Evolutionary conservation across 2,329 filamentous ascomycete genomes (phyloP).

Genomic region (Claviceps spartinae): DNA sequence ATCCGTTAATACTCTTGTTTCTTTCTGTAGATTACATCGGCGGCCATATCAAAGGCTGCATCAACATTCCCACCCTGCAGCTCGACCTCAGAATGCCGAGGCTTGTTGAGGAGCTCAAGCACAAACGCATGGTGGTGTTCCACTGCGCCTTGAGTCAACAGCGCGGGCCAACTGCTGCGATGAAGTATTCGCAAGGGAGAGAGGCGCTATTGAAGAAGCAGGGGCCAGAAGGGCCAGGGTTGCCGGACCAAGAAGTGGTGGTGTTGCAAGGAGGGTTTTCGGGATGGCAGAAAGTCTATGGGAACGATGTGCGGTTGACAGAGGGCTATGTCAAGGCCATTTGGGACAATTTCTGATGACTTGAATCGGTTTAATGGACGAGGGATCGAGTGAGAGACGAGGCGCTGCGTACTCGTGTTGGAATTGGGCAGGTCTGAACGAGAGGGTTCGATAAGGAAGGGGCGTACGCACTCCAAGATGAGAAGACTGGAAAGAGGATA

Average conservation of each 20-base stretch:
- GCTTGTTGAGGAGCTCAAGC: conserved; percentile 62
- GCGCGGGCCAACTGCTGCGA: conserved; percentile 70
- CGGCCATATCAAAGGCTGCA: conserved; percentile 70
- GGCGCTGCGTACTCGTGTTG: not conserved
- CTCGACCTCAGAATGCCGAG: conserved; percentile 70
- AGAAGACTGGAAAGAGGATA: not conserved
- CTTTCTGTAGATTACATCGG: conserved; percentile 61
- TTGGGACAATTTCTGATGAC: conserved; percentile 48
- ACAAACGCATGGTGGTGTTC: conserved; percentile 78
- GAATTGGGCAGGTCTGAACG: not conserved
- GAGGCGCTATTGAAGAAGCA: conserved; percentile 30
- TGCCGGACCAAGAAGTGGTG: conserved; percentile 53
- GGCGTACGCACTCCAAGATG: not conserved
- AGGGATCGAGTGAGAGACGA: not conserved
- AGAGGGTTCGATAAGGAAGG: not conserved
- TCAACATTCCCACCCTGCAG: conserved; percentile 58
- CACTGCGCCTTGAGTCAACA: conserved; percentile 90
- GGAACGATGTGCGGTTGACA: conserved; percentile 65
- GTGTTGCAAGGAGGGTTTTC: conserved; percentile 76
- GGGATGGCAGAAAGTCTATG: conserved; percentile 78
- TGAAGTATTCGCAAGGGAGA: conserved; percentile 63
- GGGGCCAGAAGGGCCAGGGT: conserved; percentile 15
- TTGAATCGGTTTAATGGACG: not conserved
- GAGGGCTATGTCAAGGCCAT: conserved; percentile 75
- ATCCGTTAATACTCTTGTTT: not conserved